These are phyloP conservation scores for Pachysandra terminalis DNA, from an alignment of 164 flowering plant genomes.

Conservation along the genomic window DNA sequence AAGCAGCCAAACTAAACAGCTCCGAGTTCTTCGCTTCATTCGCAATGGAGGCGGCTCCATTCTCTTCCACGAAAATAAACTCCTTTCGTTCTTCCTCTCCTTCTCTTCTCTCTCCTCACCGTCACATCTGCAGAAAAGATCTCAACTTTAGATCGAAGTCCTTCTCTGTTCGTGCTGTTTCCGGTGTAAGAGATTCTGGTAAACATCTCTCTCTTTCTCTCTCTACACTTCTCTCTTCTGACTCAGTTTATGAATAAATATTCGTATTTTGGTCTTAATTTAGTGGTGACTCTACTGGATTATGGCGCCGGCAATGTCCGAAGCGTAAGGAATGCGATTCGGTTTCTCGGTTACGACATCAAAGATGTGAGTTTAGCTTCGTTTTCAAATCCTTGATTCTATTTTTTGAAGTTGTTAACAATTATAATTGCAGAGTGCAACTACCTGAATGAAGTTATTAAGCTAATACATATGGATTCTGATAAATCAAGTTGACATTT, in stretches of 20 bases:
- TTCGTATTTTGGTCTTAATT: not conserved
- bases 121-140: slow-evolving; percentile 10
- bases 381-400: not conserved
- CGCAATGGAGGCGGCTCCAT: slow-evolving; percentile 41
- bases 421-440: too few relatives aligned
- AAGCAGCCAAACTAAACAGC: too few relatives aligned
- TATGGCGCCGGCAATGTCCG: slow-evolving; percentile 95
- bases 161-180: slow-evolving; percentile 45
- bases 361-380: slow-evolving; percentile 53
- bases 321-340: slow-evolving; percentile 79
- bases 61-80: slow-evolving; percentile 11
- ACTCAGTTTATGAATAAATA: not conserved
- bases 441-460: too few relatives aligned
- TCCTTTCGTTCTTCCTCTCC: slow-evolving; percentile 13
- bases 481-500: not conserved
- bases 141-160: slow-evolving; percentile 29
- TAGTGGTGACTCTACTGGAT: slow-evolving; percentile 80
- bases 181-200: slow-evolving; percentile 40
- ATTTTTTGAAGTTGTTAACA: not conserved
- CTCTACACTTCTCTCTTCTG: not conserved
- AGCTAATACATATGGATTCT: too few relatives aligned
- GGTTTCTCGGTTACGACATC: slow-evolving; percentile 63
- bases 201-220: not conserved
- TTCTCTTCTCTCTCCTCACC: slow-evolving; percentile 8
- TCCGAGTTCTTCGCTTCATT: not conserved